Evolutionary conservation across 495 filamentous ascomycete species (phyloP).

Genomic region (Aspergillus saccharolyticus): DNA sequence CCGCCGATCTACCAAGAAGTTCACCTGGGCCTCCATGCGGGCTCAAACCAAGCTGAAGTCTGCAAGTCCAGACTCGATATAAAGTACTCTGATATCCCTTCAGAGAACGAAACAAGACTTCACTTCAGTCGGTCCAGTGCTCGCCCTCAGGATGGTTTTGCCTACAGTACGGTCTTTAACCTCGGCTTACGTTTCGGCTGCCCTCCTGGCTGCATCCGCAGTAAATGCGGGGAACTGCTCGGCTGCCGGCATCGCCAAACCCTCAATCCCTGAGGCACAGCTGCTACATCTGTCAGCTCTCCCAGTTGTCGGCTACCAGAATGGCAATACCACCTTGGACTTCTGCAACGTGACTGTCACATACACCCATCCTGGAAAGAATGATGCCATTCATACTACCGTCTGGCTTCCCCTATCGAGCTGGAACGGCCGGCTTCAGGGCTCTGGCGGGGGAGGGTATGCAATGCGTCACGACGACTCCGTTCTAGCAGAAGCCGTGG

Average conservation of each 20-base stretch:
- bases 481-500: conserved; percentile 4
- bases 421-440: conserved; percentile 42
- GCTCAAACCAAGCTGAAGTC: not conserved
- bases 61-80: not conserved
- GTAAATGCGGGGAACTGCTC: not conserved
- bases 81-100: not conserved
- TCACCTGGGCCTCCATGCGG: not conserved
- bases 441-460: conserved; percentile 43
- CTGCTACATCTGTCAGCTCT: not conserved
- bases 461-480: not conserved
- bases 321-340: conserved; percentile 10
- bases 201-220: not conserved
- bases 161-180: not conserved
- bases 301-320: not conserved
- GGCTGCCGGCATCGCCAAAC: not conserved
- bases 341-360: conserved; percentile 43
- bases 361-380: conserved; percentile 38
- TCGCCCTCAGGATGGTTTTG: not conserved
- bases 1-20: not conserved
- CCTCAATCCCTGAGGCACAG: not conserved
- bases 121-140: not conserved
- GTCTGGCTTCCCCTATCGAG: conserved; percentile 33
- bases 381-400: conserved; percentile 31
- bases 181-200: not conserved
- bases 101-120: not conserved